Evolutionary conservation across 2,329 filamentous ascomycete genomes (phyloP), one percentile per base, ranked within the genome.

Genomic region (Cadophora luteo-olivacea): DNA sequence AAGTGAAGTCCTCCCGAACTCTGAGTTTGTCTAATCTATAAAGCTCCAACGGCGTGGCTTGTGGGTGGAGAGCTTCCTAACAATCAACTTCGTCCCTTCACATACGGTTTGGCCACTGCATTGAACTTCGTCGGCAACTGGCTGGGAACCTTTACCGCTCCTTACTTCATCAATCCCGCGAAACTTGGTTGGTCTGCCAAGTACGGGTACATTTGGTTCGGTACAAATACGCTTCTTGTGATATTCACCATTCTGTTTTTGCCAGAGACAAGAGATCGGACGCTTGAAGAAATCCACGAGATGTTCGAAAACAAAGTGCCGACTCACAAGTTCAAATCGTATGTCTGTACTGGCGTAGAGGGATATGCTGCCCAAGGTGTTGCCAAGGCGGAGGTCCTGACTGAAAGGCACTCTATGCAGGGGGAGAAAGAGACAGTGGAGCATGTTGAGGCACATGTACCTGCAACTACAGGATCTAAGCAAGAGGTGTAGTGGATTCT

Each of bases 1-100:
- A 79, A 97, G 97, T 0, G 92, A 8, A 32, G 12, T 93, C 67
- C 93, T 33, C 19, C 6, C 52, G 5, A 16, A 22, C 19, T 32
- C 1, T n/a, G 12, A n/a, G 16, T n/a, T 8, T 14, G 24, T 55
- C 52, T 55, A 25, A 55, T 16, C n/a, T 6, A 55, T 3, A 14
- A 55, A 75, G 78, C 77, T 5, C 79, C 79, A 0, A 80, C 80
- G 70, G 79, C 79, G 12, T 82, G 79, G 79, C 77, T 82, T 16
- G 70, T 81, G 8, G 80, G 80, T 19, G 78, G 80, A 29, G 81
- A 82, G 69, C 77, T 79, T 41, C 80, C 80, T 1, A 81, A 78
- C 68, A 81, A 80, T 55, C 77, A 78, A 60, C 76, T 82, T 16
- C 80, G 81, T 19, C 78, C 78, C 5, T 78, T 81, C 69, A 81